Conservation (phyloP, 768 basidiomycete genomes). For the Podaxis mareebaensis region DNA sequence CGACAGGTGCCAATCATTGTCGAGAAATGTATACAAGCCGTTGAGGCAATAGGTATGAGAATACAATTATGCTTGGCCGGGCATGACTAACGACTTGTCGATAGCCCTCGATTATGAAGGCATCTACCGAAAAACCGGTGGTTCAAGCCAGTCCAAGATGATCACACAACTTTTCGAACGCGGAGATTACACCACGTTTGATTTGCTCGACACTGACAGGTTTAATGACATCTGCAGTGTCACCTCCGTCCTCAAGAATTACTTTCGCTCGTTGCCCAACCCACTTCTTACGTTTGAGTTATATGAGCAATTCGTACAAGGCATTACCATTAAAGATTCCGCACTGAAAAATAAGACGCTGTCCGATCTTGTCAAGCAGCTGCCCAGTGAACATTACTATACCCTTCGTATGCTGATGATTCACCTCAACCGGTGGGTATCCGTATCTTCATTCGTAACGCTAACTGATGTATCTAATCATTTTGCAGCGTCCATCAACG, state of each 20-base stretch:
- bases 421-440: slow-evolving; percentile 78
- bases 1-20: slow-evolving; percentile 84
- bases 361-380: slow-evolving; percentile 65
- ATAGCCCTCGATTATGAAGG: slow-evolving; percentile 94
- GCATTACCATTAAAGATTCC: slow-evolving; percentile 69
- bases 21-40: slow-evolving; percentile 94
- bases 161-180: slow-evolving; percentile 96
- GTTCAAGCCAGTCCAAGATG: slow-evolving; percentile 85
- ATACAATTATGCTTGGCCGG: neutral
- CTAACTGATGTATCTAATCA: slow-evolving; percentile 25
- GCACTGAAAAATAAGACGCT: slow-evolving; percentile 59
- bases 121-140: slow-evolving; percentile 97
- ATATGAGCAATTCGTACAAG: slow-evolving; percentile 86
- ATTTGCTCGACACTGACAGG: slow-evolving; percentile 79
- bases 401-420: slow-evolving; percentile 82
- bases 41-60: slow-evolving; percentile 77
- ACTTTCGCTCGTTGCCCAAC: slow-evolving; percentile 90
- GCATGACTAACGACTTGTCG: neutral
- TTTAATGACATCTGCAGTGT: slow-evolving; percentile 98
- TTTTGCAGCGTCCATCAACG: slow-evolving; percentile 56
- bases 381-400: slow-evolving; percentile 87
- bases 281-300: slow-evolving; percentile 90
- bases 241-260: slow-evolving; percentile 95
- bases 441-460: neutral
- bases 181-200: slow-evolving; percentile 87